Conservation (phyloP, 345 rosid genomes). For the Populus nigra region DNA sequence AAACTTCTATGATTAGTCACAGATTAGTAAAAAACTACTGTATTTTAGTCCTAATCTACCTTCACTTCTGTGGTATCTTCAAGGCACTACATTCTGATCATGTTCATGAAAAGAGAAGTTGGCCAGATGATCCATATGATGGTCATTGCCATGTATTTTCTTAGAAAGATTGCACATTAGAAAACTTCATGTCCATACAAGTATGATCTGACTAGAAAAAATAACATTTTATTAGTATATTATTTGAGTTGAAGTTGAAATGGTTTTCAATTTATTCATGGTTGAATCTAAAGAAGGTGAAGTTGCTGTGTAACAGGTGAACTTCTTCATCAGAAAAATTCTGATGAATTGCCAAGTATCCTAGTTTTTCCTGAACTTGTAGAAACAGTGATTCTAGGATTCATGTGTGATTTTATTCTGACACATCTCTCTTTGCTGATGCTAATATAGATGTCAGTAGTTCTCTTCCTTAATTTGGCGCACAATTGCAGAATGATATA, state of each 20-base stretch:
- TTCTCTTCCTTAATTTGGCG: neutral
- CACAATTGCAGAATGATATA: conserved; percentile 1
- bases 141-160: neutral
- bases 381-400: neutral
- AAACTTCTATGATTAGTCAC: neutral
- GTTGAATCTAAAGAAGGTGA: neutral
- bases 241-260: neutral
- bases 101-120: neutral
- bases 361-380: neutral
- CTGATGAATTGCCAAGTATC: neutral
- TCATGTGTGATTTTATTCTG: neutral
- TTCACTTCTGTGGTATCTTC: neutral
- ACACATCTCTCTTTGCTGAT: neutral
- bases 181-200: neutral
- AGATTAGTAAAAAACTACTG: neutral
- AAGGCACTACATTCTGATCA: neutral
- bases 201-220: neutral
- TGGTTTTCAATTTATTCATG: neutral
- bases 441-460: neutral
- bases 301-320: neutral
- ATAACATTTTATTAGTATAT: too few species aligned
- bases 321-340: neutral
- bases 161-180: neutral
- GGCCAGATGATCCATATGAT: neutral
- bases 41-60: neutral